These are phyloP conservation scores for Aegilops umbellulata DNA, from an alignment of 176 grass and related monocot species.

Conservation along the genomic window DNA sequence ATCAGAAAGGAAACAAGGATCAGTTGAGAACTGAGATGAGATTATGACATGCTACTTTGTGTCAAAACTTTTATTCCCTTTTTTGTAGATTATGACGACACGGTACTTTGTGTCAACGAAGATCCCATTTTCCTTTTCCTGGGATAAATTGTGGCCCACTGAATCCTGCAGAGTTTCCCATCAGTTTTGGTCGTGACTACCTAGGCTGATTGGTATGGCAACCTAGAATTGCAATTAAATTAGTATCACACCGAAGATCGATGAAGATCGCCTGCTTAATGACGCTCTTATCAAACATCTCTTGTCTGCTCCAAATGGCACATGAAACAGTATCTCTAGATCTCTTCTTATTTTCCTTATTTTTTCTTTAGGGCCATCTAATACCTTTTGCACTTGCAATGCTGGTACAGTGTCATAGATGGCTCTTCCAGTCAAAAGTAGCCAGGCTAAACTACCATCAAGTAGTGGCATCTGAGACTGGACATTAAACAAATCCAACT, in stretches of 20 bases:
- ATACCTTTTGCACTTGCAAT: constrained; percentile 14
- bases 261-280: background rate
- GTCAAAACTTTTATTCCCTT: constrained; percentile 24
- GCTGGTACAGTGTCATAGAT: background rate
- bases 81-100: background rate
- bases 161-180: constrained; percentile 13
- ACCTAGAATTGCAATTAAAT: background rate
- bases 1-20: background rate
- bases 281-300: constrained; percentile 25
- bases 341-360: background rate
- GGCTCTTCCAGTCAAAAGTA: constrained; percentile 2
- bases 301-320: constrained; percentile 23
- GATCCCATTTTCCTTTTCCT: background rate
- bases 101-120: background rate
- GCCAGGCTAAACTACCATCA: constrained; percentile 3
- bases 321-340: constrained; percentile 17
- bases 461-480: constrained; percentile 14
- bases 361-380: background rate
- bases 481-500: background rate
- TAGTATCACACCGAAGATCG: background rate
- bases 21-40: background rate
- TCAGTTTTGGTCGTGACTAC: background rate
- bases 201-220: background rate
- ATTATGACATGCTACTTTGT: constrained; percentile 7
- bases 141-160: constrained; percentile 7